Percentiles rank a stretch among this genome's conserved stretches.
Evolutionary conservation across 129 eudicot genomes (phyloP).

Genomic region (Centrapalus pauciflorus): DNA sequence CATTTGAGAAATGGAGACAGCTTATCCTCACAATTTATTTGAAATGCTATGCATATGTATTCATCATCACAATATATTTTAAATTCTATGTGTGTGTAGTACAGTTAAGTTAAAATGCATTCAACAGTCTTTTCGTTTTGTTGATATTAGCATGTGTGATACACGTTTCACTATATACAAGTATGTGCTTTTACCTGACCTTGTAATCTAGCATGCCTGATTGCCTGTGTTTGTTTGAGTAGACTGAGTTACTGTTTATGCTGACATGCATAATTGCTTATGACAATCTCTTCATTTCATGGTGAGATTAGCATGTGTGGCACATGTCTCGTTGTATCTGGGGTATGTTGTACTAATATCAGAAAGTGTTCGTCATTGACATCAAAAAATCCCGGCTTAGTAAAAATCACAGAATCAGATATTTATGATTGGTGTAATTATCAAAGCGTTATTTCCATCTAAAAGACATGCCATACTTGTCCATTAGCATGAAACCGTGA

Average conservation of each 20-base stretch:
- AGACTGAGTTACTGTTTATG: background rate
- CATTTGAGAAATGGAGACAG: background rate
- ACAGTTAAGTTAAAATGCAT: too few relatives aligned
- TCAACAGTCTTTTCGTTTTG: too few relatives aligned
- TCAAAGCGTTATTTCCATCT: background rate
- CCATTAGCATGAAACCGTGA: background rate
- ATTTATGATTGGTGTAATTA: background rate
- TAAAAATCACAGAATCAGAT: background rate
- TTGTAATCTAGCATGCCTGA: background rate
- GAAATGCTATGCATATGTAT: background rate
- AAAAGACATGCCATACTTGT: background rate
- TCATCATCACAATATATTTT: background rate
- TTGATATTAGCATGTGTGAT: too few relatives aligned
- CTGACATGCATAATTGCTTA: background rate
- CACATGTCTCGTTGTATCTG: too few relatives aligned
- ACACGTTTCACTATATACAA: too few relatives aligned
- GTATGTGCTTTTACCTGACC: background rate
- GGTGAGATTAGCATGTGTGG: background rate
- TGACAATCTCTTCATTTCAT: background rate
- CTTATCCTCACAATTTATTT: background rate
- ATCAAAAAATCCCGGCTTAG: background rate
- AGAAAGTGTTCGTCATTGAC: background rate
- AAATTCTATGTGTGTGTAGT: too few relatives aligned
- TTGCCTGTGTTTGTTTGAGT: background rate
- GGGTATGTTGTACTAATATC: too few relatives aligned